A percentile compares a stretch with the other conserved stretches of the same genome.
phyloP scores from a whole-genome alignment of 1,139 yeast species.

The Meyerozyma guilliermondii region DNA sequence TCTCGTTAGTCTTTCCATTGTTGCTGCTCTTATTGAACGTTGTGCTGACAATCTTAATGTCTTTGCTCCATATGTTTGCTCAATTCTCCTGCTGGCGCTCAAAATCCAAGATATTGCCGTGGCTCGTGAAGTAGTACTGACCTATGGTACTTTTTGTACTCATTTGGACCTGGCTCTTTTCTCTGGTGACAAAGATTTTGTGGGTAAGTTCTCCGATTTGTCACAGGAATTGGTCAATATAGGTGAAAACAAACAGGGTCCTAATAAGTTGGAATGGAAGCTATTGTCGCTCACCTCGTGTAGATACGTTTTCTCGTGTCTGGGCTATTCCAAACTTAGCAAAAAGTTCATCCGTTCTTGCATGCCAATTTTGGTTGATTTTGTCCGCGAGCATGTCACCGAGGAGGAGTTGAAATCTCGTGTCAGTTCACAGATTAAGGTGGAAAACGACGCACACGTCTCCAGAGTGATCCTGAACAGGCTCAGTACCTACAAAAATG shows the following conservation, averaged over 20 bases:
- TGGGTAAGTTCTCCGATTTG: conserved; percentile 43
- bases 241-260: conserved; percentile 21
- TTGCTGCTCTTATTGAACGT: conserved; percentile 63
- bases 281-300: conserved; percentile 43
- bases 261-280: conserved; percentile 46
- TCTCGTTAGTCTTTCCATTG: conserved; percentile 71
- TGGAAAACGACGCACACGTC: conserved; percentile 21
- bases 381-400: conserved; percentile 17
- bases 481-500: conserved; percentile 22
- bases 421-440: conserved; percentile 20
- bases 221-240: conserved; percentile 30
- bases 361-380: conserved; percentile 37
- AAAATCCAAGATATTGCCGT: conserved; percentile 51
- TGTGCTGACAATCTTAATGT: conserved; percentile 83
- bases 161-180: conserved; percentile 65
- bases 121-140: conserved; percentile 45
- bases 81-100: conserved; percentile 42
- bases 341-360: conserved; percentile 32
- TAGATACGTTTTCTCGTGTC: conserved; percentile 37
- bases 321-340: conserved; percentile 35
- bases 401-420: conserved; percentile 16
- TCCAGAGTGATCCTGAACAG: conserved; percentile 24
- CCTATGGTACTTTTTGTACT: conserved; percentile 57
- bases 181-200: conserved; percentile 64
- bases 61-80: conserved; percentile 60